Evolutionary conservation across 805 yeast genomes (phyloP).

Genomic region (Hemisphaericaspora nanyangensis): DNA sequence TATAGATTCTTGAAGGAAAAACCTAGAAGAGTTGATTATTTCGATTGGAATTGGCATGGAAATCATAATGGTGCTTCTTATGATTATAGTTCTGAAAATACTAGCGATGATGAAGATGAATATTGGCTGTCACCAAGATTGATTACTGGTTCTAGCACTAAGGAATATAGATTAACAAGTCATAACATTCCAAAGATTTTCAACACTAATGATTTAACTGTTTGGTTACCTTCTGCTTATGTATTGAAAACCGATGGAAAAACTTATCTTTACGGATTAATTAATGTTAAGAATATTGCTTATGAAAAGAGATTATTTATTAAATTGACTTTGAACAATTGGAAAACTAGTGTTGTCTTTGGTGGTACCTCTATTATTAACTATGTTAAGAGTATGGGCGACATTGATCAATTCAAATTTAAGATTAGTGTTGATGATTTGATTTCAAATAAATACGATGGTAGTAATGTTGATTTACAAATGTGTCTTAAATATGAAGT

Average conservation of each 20-base stretch:
- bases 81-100: conserved; percentile 14
- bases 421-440: conserved; percentile 37
- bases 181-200: conserved; percentile 8
- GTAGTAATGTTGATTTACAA: conserved; percentile 26
- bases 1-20: conserved; percentile 9
- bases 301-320: conserved; percentile 35
- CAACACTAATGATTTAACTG: neutral
- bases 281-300: conserved; percentile 32
- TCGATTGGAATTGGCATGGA: conserved; percentile 20
- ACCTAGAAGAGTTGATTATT: conserved; percentile 21
- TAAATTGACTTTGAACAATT: conserved; percentile 48
- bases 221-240: conserved; percentile 7
- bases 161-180: conserved; percentile 6
- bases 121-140: conserved; percentile 10
- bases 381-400: conserved; percentile 10
- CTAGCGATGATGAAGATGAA: conserved; percentile 20
- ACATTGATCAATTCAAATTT: conserved; percentile 49
- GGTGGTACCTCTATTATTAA: conserved; percentile 15
- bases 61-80: conserved; percentile 4
- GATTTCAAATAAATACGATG: conserved; percentile 1
- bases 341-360: conserved; percentile 34
- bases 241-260: conserved; percentile 8
- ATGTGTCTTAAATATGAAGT: conserved; percentile 32
- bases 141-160: neutral
- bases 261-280: conserved; percentile 15